Base-by-base conservation (phyloP, 805 yeast genomes). In the Diddensiella caesifluorescens region DNA sequence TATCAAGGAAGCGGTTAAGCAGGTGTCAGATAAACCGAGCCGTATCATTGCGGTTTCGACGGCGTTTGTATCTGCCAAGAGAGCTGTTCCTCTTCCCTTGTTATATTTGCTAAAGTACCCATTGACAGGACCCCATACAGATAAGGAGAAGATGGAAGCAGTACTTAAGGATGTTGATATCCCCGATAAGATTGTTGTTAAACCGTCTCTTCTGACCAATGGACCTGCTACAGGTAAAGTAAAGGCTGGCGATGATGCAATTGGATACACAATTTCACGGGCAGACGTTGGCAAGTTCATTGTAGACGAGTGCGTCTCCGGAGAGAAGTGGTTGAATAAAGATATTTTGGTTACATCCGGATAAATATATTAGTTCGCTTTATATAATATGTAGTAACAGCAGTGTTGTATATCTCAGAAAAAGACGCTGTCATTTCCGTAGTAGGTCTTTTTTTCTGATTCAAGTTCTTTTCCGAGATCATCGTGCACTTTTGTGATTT, bases 41-140 rank as follows among this genome's bases (percentile, higher is more conserved):
- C 35, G 45, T 3, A 36, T 41, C 5, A 34, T 41, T 4, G 45
- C 36, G 5, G 36, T 41, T n/a, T 35, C 40, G 13, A 36, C 45
- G 13, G 36, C 45, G 4, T 40, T 40, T 10, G 16, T 41, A 23
- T 22, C 20, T 10, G 20, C 15, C n/a, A 32, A n/a, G 5, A 15
- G 22, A 5, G 45, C 35, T 25, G 30, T 36, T 4, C 45, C 45
- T 7, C 15, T 26, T 21, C 37, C 18, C 6, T 30, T 25, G 12
- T n/a, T 6, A 4, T 13, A 27, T 3, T 22, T 41, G 5, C 36
- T 36, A 13, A 26, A 29, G 16, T 10, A 3, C 5, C 16, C 25
- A 3, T 25, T 41, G 18, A 35, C 19, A 12, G n/a, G 9, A 29
- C 28, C 41, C 18, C 45, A 41, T 20, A 28, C 5, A 2, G 45